These are phyloP conservation scores for Ophiostoma quercus DNA, from an alignment of 2,329 filamentous ascomycete species.

Conservation along the genomic window DNA sequence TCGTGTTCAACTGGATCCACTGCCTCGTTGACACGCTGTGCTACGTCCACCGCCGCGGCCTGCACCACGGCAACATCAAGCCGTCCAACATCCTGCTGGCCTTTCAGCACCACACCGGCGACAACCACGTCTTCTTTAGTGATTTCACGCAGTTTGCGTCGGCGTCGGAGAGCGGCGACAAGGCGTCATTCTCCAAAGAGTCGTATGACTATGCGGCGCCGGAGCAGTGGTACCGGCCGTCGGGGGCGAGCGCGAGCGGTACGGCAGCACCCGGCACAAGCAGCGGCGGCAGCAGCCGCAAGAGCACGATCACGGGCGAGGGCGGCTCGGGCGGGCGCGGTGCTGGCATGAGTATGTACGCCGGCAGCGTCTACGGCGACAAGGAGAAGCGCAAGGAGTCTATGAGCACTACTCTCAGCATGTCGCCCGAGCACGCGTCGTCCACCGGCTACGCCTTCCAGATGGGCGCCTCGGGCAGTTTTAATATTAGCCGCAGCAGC, in stretches of 20 bases:
- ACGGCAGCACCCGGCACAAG: not conserved
- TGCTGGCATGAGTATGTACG: constrained; percentile 34
- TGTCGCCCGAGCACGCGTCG: constrained; percentile 33
- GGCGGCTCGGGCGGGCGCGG: constrained; percentile 21
- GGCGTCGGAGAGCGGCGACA: constrained; percentile 32
- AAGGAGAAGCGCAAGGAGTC: not conserved
- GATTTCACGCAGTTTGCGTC: constrained; percentile 51
- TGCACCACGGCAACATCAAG: constrained; percentile 63
- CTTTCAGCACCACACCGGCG: constrained; percentile 46
- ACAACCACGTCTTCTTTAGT: constrained; percentile 62
- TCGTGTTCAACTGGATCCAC: constrained; percentile 69
- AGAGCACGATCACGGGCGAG: constrained; percentile 18
- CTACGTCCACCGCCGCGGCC: constrained; percentile 59
- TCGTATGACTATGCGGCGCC: constrained; percentile 68
- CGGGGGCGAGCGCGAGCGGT: constrained; percentile 37
- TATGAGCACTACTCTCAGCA: constrained; percentile 26
- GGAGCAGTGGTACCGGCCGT: constrained; percentile 53
- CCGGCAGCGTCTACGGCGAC: constrained; percentile 28
- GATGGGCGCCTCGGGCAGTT: constrained; percentile 32
- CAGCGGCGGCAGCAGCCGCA: constrained; percentile 34
- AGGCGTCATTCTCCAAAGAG: constrained; percentile 57
- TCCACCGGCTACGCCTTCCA: constrained; percentile 11
- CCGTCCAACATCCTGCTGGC: constrained; percentile 58
- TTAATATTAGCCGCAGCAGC: constrained; percentile 37
- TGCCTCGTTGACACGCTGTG: constrained; percentile 65